phyloP scores from a whole-genome alignment of 179 eudicot species.

The Carnegiea gigantea region DNA sequence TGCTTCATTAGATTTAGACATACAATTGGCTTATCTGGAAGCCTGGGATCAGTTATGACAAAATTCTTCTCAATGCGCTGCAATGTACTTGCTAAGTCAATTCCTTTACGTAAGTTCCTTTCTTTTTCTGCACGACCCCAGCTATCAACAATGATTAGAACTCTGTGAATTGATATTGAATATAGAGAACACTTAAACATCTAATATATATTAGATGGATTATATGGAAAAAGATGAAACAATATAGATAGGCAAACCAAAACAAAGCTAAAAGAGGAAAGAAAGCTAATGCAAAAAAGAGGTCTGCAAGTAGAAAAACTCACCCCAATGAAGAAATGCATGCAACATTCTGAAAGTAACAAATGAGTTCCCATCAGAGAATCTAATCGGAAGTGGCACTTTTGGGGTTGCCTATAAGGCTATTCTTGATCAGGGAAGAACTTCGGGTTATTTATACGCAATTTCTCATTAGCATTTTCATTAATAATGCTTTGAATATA shows the following conservation, averaged over 20 bases:
- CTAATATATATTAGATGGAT: background rate
- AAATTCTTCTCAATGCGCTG: slow-evolving; percentile 56
- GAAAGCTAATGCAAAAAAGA: background rate
- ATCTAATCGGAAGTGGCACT: no score
- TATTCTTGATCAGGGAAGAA: no score
- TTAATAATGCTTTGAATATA: no score
- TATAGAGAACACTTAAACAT: slow-evolving; percentile 1
- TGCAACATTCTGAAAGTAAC: background rate
- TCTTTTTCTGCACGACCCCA: slow-evolving; percentile 70
- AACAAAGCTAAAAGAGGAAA: background rate
- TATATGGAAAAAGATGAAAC: background rate
- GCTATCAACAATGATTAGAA: slow-evolving; percentile 63
- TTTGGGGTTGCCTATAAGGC: no score
- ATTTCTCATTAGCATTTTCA: no score
- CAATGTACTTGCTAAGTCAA: slow-evolving; percentile 51
- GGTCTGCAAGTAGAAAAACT: slow-evolving; percentile 25
- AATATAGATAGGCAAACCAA: background rate
- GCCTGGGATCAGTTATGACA: slow-evolving; percentile 53
- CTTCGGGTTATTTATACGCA: no score
- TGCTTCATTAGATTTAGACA: slow-evolving; percentile 9
- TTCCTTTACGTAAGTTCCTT: slow-evolving; percentile 48
- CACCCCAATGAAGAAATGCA: slow-evolving; percentile 69
- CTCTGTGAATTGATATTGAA: no score
- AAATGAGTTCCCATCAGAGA: no score
- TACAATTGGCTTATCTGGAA: slow-evolving; percentile 59